phyloP scores from a whole-genome alignment of 352 stramenopile species.

The Phytophthora capsici region DNA sequence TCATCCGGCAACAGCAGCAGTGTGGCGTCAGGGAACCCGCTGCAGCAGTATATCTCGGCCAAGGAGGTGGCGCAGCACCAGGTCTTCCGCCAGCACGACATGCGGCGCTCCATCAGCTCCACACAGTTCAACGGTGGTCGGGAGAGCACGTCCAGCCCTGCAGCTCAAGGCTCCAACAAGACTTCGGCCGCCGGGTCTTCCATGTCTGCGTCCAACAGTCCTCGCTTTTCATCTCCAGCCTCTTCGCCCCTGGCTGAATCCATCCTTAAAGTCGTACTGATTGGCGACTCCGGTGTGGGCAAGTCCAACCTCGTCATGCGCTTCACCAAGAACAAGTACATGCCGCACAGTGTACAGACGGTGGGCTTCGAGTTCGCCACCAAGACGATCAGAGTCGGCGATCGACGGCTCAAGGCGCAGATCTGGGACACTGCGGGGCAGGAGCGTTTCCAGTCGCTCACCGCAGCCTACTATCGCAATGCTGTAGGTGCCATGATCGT shows the following conservation, averaged over 20 bases:
- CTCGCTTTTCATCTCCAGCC: slow-evolving; percentile 48
- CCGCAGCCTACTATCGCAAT: slow-evolving; percentile 92
- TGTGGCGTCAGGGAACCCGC: slow-evolving; percentile 21
- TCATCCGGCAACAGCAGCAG: slow-evolving; percentile 8
- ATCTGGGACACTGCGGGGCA: slow-evolving; percentile 91
- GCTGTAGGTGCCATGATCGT: slow-evolving; percentile 92
- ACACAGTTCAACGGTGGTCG: slow-evolving; percentile 27
- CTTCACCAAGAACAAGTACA: slow-evolving; percentile 92
- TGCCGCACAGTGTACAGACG: slow-evolving; percentile 76
- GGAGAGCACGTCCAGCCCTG: slow-evolving; percentile 11
- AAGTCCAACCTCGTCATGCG: slow-evolving; percentile 90
- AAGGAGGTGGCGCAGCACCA: slow-evolving; percentile 74
- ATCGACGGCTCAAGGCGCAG: slow-evolving; percentile 86
- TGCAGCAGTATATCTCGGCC: slow-evolving; percentile 67
- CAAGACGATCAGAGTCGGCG: slow-evolving; percentile 86
- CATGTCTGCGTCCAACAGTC: slow-evolving; percentile 53
- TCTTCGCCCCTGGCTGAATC: slow-evolving; percentile 43
- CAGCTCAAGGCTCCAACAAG: slow-evolving; percentile 4
- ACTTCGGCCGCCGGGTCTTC: slow-evolving; percentile 35
- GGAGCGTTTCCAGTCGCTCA: slow-evolving; percentile 92
- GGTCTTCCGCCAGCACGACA: slow-evolving; percentile 34
- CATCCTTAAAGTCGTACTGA: slow-evolving; percentile 90
- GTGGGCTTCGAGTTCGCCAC: slow-evolving; percentile 91
- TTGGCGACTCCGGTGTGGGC: slow-evolving; percentile 87
- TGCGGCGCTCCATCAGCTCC: slow-evolving; percentile 55